Percentiles rank a stretch among this genome's conserved stretches.
Conservation (phyloP, 108 stramenopile species). For the Cafeteria roenbergensis region DNA sequence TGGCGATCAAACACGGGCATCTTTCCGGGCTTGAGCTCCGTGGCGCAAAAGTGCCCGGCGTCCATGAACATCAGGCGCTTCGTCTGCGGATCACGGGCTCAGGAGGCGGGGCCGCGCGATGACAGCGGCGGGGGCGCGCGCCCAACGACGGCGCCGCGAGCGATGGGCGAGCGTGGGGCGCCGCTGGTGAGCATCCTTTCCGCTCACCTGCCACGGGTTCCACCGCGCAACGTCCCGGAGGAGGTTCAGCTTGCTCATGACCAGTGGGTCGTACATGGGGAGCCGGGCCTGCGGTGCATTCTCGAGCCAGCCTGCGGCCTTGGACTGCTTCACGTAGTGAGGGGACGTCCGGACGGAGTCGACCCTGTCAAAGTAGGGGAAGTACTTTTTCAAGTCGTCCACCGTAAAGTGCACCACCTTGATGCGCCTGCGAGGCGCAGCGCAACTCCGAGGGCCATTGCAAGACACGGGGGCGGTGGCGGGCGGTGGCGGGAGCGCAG, state of each 20-base stretch:
- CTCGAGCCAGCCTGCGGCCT: background rate
- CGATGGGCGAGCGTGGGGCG: too few species aligned
- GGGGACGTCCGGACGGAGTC: background rate
- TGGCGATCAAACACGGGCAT: background rate
- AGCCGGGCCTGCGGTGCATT: background rate
- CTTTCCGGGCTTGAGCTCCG: background rate
- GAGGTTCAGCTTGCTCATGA: background rate
- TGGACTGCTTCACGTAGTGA: background rate
- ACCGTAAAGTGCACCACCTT: background rate
- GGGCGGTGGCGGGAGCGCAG: too few species aligned
- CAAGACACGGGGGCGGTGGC: too few species aligned
- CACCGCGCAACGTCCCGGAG: conserved; percentile 1
- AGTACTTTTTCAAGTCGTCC: background rate
- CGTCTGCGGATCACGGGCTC: too few species aligned
- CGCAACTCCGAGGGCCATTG: too few species aligned
- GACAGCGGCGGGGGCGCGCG: too few species aligned
- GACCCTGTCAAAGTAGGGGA: background rate
- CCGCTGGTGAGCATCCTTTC: too few species aligned
- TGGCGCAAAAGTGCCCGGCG: conserved; percentile 4
- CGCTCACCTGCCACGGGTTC: too few species aligned
- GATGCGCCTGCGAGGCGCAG: too few species aligned
- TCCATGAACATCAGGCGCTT: conserved; percentile 4
- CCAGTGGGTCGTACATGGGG: background rate
- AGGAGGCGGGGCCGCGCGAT: too few species aligned
- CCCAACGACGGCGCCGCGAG: too few species aligned